Conservation (phyloP, 2,329 filamentous ascomycete genomes). For the Aotearoamyces nothofagi region DNA sequence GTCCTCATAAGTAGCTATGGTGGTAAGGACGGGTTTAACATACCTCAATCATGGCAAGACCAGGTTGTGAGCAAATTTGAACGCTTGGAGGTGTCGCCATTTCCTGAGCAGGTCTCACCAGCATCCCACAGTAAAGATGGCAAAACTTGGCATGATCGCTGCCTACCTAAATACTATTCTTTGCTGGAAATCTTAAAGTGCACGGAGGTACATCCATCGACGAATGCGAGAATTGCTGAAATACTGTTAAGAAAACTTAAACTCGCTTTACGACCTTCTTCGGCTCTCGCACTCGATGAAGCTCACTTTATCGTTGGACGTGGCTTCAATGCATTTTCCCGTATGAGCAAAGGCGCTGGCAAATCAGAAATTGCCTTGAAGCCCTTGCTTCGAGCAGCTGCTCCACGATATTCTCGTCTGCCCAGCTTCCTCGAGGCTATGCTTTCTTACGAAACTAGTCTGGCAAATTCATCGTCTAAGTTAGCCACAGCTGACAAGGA, state of each 20-base stretch:
- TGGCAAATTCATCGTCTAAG: slow-evolving; percentile 5
- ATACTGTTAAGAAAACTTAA: slow-evolving; percentile 51
- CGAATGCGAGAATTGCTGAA: slow-evolving; percentile 49
- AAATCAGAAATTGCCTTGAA: slow-evolving; percentile 45
- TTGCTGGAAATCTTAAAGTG: slow-evolving; percentile 47
- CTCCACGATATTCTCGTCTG: slow-evolving; percentile 48
- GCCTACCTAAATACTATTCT: slow-evolving; percentile 52
- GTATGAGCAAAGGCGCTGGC: slow-evolving; percentile 43
- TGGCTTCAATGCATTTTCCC: slow-evolving; percentile 59
- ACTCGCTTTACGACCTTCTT: slow-evolving; percentile 45
- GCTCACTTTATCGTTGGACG: slow-evolving; percentile 61
- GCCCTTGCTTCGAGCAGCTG: slow-evolving; percentile 48
- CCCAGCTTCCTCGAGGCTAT: slow-evolving; percentile 52
- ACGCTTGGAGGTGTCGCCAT: slow-evolving; percentile 44
- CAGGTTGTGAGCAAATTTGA: slow-evolving; percentile 58
- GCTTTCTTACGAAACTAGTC: slow-evolving; percentile 33
- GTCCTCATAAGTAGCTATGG: slow-evolving; percentile 35
- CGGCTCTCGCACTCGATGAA: slow-evolving; percentile 41
- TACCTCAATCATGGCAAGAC: slow-evolving; percentile 58
- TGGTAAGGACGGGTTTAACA: slow-evolving; percentile 35
- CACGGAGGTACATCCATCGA: slow-evolving; percentile 48
- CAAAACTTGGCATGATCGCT: slow-evolving; percentile 44
- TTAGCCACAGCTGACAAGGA: slow-evolving; percentile 3
- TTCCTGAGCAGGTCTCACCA: slow-evolving; percentile 42
- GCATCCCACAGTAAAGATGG: slow-evolving; percentile 41